Percentiles rank a stretch among this genome's conserved stretches.
These are phyloP conservation scores for Saitozyma sp. DNA, from an alignment of 768 basidiomycete genomes.

Conservation along the genomic window DNA sequence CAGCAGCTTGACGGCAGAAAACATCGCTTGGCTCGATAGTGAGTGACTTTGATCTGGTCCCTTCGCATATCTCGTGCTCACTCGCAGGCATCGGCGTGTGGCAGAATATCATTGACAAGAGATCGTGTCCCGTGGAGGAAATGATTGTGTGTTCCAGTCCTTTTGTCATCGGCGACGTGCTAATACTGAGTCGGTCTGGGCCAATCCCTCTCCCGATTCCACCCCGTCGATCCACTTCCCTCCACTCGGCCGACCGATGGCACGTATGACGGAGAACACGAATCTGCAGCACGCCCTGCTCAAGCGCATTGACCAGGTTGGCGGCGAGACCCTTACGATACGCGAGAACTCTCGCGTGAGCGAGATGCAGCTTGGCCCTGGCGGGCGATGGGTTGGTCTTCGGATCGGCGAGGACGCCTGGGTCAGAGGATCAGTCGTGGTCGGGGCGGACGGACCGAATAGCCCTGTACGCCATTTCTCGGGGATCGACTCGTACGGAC, in stretches of 20 bases:
- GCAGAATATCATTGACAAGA: constrained; percentile 66
- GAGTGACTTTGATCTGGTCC: constrained; percentile 18
- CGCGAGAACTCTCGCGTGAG: constrained; percentile 73
- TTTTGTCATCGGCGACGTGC: neutral
- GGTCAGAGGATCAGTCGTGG: constrained; percentile 71
- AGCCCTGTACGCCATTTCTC: constrained; percentile 89
- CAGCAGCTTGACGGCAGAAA: constrained; percentile 53
- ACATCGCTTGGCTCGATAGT: constrained; percentile 51
- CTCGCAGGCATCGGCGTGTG: constrained; percentile 76
- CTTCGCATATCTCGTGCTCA: constrained; percentile 9
- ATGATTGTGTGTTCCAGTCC: constrained; percentile 68
- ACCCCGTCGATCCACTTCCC: constrained; percentile 48
- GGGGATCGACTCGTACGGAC: constrained; percentile 81
- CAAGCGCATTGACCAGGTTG: constrained; percentile 58
- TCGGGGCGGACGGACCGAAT: constrained; percentile 93
- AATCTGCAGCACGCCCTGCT: constrained; percentile 88
- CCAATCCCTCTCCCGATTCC: constrained; percentile 44
- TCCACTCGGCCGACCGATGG: constrained; percentile 60
- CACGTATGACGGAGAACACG: constrained; percentile 84
- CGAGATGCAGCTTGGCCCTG: constrained; percentile 62
- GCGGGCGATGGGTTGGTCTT: constrained; percentile 77
- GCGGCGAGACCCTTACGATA: constrained; percentile 61
- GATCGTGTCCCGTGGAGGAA: constrained; percentile 73
- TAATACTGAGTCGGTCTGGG: constrained; percentile 69
- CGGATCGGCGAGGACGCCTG: constrained; percentile 60